Conservation (phyloP, 2,329 filamentous ascomycete species). For the Trichoderma sp. region DNA sequence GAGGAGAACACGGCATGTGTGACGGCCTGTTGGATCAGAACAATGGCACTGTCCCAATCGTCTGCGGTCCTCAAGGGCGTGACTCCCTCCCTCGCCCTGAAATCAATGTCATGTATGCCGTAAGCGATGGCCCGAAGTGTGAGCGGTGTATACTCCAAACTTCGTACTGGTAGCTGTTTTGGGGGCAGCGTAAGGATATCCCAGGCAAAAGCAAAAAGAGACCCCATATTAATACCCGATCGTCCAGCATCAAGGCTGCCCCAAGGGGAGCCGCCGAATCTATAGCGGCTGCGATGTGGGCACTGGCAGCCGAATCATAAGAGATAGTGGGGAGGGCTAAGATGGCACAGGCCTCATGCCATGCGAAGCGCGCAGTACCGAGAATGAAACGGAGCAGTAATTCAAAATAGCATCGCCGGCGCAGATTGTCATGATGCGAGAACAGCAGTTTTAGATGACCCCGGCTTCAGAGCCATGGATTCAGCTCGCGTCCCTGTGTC, state of each 20-base stretch:
- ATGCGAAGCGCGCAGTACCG: background rate
- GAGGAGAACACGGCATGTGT: background rate
- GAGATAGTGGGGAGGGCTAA: slow-evolving; percentile 8
- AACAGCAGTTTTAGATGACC: background rate
- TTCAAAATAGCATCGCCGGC: background rate
- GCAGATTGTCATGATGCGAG: background rate
- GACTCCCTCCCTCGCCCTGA: background rate
- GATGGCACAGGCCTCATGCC: slow-evolving; percentile 4
- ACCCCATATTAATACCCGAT: slow-evolving; percentile 12
- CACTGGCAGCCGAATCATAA: slow-evolving; percentile 10
- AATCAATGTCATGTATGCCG: background rate
- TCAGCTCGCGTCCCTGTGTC: background rate
- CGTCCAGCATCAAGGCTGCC: slow-evolving; percentile 17
- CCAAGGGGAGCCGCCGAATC: slow-evolving; percentile 18
- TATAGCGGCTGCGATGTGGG: slow-evolving; percentile 17
- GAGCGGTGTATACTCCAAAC: background rate
- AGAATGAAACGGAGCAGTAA: background rate
- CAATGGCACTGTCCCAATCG: background rate
- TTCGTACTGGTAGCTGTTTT: background rate
- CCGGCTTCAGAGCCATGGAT: background rate
- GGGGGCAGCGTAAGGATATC: slow-evolving; percentile 2
- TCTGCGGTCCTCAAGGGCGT: background rate
- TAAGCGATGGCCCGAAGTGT: slow-evolving; percentile 11
- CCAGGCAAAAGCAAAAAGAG: slow-evolving; percentile 12
- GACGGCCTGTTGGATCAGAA: background rate